phyloP scores from a whole-genome alignment of 768 basidiomycete genomes.

The Epithele typhae region DNA sequence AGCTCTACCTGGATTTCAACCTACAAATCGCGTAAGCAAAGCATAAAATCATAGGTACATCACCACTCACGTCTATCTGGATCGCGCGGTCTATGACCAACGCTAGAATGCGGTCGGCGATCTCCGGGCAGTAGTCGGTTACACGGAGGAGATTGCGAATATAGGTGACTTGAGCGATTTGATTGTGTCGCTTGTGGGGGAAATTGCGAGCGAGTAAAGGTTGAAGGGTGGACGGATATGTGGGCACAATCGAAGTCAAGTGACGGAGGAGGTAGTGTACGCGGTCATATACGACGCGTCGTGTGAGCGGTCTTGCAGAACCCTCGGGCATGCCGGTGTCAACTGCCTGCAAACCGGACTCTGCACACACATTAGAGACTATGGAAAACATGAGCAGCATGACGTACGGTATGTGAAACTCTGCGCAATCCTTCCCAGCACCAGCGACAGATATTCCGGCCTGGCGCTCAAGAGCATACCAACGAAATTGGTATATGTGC shows the following conservation, averaged over 20 bases:
- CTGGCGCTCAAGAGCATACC: conserved; percentile 89
- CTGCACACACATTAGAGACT: conserved; percentile 32
- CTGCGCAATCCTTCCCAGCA: conserved; percentile 76
- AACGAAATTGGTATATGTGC: conserved; percentile 84
- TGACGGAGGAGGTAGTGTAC: conserved; percentile 83
- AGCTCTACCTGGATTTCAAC: conserved; percentile 97
- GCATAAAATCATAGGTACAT: not conserved
- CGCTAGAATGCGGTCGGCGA: conserved; percentile 78
- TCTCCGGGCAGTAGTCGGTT: conserved; percentile 83
- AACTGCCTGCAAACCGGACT: conserved; percentile 67
- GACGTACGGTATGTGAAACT: conserved; percentile 87
- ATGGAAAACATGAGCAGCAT: not conserved
- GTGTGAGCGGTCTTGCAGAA: conserved; percentile 69
- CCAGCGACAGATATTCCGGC: conserved; percentile 85
- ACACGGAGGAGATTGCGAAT: conserved; percentile 85
- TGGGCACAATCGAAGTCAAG: conserved; percentile 87
- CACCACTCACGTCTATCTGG: conserved; percentile 80
- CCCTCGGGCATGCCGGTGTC: conserved; percentile 54
- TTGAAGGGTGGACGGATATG: conserved; percentile 80
- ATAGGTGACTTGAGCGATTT: conserved; percentile 78
- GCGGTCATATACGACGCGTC: conserved; percentile 80
- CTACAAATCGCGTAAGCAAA: conserved; percentile 32
- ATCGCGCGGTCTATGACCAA: conserved; percentile 92
- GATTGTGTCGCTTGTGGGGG: conserved; percentile 89
- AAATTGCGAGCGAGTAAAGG: conserved; percentile 83